Conservation (phyloP, 306 rosid species). For the Glycine tomentella region DNA sequence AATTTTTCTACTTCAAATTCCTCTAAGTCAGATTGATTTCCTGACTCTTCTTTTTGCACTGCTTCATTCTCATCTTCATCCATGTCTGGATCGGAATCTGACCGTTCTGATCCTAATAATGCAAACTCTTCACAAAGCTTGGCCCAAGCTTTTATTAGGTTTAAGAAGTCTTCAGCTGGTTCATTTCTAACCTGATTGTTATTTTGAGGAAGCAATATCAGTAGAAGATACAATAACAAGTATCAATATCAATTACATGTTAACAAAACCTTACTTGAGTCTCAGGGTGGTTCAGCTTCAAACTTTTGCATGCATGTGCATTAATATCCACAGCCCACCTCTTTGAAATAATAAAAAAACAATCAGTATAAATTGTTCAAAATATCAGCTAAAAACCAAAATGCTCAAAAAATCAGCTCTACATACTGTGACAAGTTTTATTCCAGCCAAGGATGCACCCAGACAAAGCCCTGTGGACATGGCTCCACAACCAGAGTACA, state of each 20-base stretch:
- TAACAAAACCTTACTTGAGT: constrained; percentile 45
- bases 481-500: constrained; percentile 62
- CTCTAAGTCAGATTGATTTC: constrained; percentile 42
- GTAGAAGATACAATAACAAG: neutral
- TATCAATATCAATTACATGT: neutral
- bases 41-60: neutral
- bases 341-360: constrained; percentile 39
- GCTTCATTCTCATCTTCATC: constrained; percentile 28
- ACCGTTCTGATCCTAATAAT: constrained; percentile 28
- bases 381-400: neutral
- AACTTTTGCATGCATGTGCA: constrained; percentile 47
- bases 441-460: constrained; percentile 52
- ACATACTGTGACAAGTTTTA: constrained; percentile 57
- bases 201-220: neutral
- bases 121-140: constrained; percentile 46
- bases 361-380: neutral
- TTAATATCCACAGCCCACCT: constrained; percentile 63
- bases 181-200: constrained; percentile 56
- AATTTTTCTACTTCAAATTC: constrained; percentile 58
- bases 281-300: constrained; percentile 57
- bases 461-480: constrained; percentile 63
- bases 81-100: constrained; percentile 21
- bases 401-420: neutral
- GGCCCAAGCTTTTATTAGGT: constrained; percentile 53
- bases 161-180: constrained; percentile 49